Base-by-base conservation (phyloP, 2,329 filamentous ascomycete species). In the Blastomyces parvus region DNA sequence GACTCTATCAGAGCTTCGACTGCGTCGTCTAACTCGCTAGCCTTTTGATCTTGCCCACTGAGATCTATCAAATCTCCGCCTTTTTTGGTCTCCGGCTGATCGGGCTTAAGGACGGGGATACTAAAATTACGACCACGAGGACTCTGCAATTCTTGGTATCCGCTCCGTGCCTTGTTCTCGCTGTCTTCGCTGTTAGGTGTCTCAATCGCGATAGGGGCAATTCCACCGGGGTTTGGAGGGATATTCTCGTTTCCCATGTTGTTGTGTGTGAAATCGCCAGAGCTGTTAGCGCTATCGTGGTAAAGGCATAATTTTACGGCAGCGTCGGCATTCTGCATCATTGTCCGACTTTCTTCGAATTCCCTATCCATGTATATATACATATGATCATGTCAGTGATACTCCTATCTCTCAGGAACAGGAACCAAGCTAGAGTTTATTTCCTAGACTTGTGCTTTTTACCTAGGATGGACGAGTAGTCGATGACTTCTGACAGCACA, bases 401-500 rank as follows among this genome's bases (percentile, higher is more conserved):
- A 27, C 1, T 46, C 36, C n/a, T 42, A 44, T 44, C 19, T 0
- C 13, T 13, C 9, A 17, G 27, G 7, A 14, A 11, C 9, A 17
- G 27, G 7, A 14, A 17, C 4, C 22, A 27, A 33, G 30, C 5
- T 17, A 4, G 11, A 5, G 9, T 33, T 44, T 55, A 55, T 36
- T 55, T 55, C n/a, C 27, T 9, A 55, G 30, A 36, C 33, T 9
- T 36, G 6, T n/a, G 27, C 36, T 8, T 50, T 25, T 42, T 56
- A 62, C 60, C 9, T 30, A 2, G 38, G n/a, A 17, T 62, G 60
- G 9, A 30, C 48, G 38, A 30, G 17, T 19, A 27, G 22, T n/a
- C 50, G 48, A 33, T 62, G 60, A 27, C 25, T 44, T 33, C 50
- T 50, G 3, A 62, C 50, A 22, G 36, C 9, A 19, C 60, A 62